Evolutionary conservation across 1,139 yeast species (phyloP).

Genomic region (Candida anutae): DNA sequence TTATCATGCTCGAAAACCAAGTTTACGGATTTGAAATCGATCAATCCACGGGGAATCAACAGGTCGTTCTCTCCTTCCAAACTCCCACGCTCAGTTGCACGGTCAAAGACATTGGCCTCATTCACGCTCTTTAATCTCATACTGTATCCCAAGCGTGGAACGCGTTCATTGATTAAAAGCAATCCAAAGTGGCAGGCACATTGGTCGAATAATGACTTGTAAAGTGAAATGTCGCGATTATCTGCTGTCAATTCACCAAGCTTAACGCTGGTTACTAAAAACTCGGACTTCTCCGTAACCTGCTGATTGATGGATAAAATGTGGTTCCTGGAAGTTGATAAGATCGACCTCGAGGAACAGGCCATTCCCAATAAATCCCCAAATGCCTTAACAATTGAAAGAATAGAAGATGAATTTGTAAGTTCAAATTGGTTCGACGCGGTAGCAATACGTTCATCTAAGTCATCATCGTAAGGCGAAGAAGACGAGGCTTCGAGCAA

Average conservation of each 20-base stretch:
- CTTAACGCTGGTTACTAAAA: conserved; percentile 19
- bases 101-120: neutral
- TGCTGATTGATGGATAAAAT: conserved; percentile 25
- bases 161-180: conserved; percentile 15
- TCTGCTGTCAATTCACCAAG: conserved; percentile 13
- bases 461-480: conserved; percentile 7
- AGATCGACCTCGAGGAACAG: conserved; percentile 45
- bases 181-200: conserved; percentile 26
- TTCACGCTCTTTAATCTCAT: neutral
- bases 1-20: conserved; percentile 24
- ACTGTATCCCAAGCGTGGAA: neutral
- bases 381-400: conserved; percentile 48
- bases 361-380: conserved; percentile 43
- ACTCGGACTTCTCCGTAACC: conserved; percentile 16
- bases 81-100: neutral
- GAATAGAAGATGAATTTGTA: conserved; percentile 37
- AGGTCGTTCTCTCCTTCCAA: conserved; percentile 1
- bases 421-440: conserved; percentile 19
- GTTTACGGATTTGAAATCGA: conserved; percentile 15
- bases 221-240: conserved; percentile 15
- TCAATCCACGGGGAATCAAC: conserved; percentile 8
- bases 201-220: conserved; percentile 18
- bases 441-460: conserved; percentile 4
- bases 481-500: conserved; percentile 51
- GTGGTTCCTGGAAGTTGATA: conserved; percentile 34